A percentile compares a stretch with the other conserved stretches of the same genome.
These are phyloP conservation scores for Hypoxylon perforatum DNA, from an alignment of 495 filamentous ascomycete species.

Conservation along the genomic window DNA sequence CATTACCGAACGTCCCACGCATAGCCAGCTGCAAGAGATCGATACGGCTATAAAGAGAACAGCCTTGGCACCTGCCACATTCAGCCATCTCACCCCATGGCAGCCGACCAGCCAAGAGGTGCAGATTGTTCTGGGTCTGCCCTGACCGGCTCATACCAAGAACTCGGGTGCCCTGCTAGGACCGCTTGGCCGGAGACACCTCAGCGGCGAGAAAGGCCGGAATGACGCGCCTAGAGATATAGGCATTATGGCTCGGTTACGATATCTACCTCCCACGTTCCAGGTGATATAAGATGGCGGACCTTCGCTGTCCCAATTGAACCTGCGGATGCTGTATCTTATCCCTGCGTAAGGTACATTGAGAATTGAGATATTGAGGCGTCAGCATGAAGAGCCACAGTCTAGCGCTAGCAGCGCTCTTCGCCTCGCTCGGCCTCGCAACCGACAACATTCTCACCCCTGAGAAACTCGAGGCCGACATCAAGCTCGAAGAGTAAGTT, in stretches of 20 bases:
- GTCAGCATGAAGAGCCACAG: constrained; percentile 17
- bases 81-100: constrained; percentile 1
- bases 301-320: not conserved
- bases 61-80: constrained; percentile 10
- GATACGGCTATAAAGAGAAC: not conserved
- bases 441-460: constrained; percentile 36
- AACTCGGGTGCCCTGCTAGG: not conserved
- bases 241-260: too few species aligned
- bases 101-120: constrained; percentile 1
- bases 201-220: not conserved
- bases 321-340: not conserved
- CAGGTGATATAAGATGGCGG: not conserved
- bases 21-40: not conserved
- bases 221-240: too few species aligned
- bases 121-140: constrained; percentile 4
- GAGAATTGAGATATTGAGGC: not conserved
- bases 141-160: constrained; percentile 7
- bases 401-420: constrained; percentile 17
- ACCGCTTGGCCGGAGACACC: not conserved
- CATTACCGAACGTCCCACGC: too few species aligned
- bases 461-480: constrained; percentile 44
- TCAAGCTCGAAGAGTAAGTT: constrained; percentile 44
- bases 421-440: constrained; percentile 29
- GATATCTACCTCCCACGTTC: too few species aligned
- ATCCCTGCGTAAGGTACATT: not conserved